Evolutionary conservation across 2,329 filamentous ascomycete species (phyloP), one percentile per base, ranked within the genome.

Genomic region (Penicillium sp.): DNA sequence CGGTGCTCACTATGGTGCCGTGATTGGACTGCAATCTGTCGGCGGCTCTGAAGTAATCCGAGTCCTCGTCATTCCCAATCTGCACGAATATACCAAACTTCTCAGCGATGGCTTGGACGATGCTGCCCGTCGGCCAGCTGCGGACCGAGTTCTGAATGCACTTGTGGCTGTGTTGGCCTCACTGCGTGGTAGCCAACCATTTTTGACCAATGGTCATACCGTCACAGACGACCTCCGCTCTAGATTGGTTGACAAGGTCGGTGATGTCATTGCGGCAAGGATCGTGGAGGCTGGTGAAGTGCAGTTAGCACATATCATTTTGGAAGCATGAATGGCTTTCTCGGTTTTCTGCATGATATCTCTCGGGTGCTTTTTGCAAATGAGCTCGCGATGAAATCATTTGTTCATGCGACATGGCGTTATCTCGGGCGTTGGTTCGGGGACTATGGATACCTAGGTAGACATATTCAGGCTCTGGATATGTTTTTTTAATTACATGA

Each of bases 1-100:
- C 0, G 86, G 90, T 1, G 89, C 93, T 1, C 90, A 96, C 68
- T 99, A 94, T 71, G 94, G 94, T 44, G 91, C 93, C 7, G 83
- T 99, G 23, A 84, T 87, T 31, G 93, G 93, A 1, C 80, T 99
- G 3, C 82, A 88, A 2, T 86, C 88, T 1, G 88, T 96, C 25
- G 91, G 92, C 27, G 92, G 87, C 10, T 69, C 81, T 0, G 86
- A 88, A 59, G 84, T 85, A 23, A 80, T 89, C n/a, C 79, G 83
- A 21, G 81, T 83, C 45, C 77, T 90, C 6, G 81, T 91, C 42
- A 66, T 90, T 21, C 87, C 87, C 0, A 90, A 89, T 62, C 76
- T 90, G 25, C 83, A 81, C 57, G 79, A 83, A 0, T 90, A 88
- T 68, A 85, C 88, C 50, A 80, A 80, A 19, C 77, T 89, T 12